Conservation (phyloP, 352 stramenopile species). For the Phytophthora citrophthora region DNA sequence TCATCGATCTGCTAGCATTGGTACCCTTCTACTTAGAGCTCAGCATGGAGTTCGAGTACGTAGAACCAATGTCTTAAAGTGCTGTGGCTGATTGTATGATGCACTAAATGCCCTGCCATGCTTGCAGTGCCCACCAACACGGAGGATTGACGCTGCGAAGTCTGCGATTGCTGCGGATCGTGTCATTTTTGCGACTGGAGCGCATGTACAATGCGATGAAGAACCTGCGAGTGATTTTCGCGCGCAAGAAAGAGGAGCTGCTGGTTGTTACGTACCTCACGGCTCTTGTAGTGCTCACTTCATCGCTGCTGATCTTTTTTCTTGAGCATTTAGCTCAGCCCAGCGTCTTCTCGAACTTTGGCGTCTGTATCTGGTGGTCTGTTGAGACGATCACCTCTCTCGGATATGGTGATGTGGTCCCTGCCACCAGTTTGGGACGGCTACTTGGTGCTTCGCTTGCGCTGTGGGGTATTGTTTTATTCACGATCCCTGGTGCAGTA, state of each 20-base stretch:
- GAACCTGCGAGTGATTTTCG: slow-evolving; percentile 59
- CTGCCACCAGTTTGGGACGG: slow-evolving; percentile 46
- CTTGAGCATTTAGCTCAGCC: slow-evolving; percentile 61
- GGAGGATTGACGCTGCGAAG: slow-evolving; percentile 58
- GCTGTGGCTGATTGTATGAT: neutral
- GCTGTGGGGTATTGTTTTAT: slow-evolving; percentile 66
- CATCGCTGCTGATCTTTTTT: slow-evolving; percentile 73
- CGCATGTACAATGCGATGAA: slow-evolving; percentile 70
- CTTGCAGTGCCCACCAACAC: slow-evolving; percentile 24
- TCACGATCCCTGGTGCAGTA: slow-evolving; percentile 66
- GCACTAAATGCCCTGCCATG: neutral
- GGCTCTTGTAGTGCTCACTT: slow-evolving; percentile 56
- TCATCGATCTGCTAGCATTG: slow-evolving; percentile 63
- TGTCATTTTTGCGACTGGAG: slow-evolving; percentile 67
- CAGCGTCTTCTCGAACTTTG: slow-evolving; percentile 54
- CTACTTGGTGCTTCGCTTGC: slow-evolving; percentile 51
- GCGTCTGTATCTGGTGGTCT: slow-evolving; percentile 61
- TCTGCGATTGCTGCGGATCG: slow-evolving; percentile 60
- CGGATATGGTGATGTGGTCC: slow-evolving; percentile 69
- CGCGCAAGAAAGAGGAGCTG: slow-evolving; percentile 67
- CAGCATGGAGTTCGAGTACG: slow-evolving; percentile 51
- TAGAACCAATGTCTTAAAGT: neutral
- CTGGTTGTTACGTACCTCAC: slow-evolving; percentile 68
- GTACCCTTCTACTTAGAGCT: slow-evolving; percentile 72
- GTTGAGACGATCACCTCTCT: slow-evolving; percentile 76